Evolutionary conservation across 2,329 filamentous ascomycete species (phyloP).

Genomic region (Furcasterigmium furcatum): DNA sequence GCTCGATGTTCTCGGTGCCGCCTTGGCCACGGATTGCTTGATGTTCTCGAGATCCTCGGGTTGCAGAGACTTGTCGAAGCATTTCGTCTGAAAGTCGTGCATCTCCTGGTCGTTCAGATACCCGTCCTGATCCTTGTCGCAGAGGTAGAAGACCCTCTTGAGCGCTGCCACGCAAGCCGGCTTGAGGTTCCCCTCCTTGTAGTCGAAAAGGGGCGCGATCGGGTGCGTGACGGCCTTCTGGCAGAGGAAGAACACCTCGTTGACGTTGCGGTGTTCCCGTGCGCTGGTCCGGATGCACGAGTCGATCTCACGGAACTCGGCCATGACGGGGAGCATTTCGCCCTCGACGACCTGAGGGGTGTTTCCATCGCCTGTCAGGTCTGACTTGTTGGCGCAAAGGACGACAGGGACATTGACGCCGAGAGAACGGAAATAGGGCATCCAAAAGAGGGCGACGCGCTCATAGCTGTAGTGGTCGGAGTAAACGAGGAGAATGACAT

Average conservation of each 20-base stretch:
- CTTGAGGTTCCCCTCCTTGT: slow-evolving; percentile 87
- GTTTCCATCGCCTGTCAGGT: slow-evolving; percentile 70
- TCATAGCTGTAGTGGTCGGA: slow-evolving; percentile 99
- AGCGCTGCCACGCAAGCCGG: slow-evolving; percentile 84
- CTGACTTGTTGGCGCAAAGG: slow-evolving; percentile 96
- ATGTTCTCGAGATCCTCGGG: slow-evolving; percentile 84
- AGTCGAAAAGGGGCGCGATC: slow-evolving; percentile 93
- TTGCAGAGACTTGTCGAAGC: slow-evolving; percentile 84
- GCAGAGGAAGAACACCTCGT: slow-evolving; percentile 95
- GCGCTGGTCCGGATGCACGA: slow-evolving; percentile 95
- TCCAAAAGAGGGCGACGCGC: slow-evolving; percentile 93
- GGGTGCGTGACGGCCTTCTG: slow-evolving; percentile 98
- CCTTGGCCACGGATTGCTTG: slow-evolving; percentile 78
- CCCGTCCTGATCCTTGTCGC: slow-evolving; percentile 94
- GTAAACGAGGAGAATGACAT: slow-evolving; percentile 95
- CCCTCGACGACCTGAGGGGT: slow-evolving; percentile 88
- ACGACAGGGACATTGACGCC: slow-evolving; percentile 99
- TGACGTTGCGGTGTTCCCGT: slow-evolving; percentile 87
- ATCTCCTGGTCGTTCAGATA: slow-evolving; percentile 89
- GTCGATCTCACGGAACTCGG: slow-evolving; percentile 97
- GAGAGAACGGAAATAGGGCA: slow-evolving; percentile 94
- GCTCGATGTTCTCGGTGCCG: slow-evolving; percentile 58
- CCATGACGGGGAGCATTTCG: slow-evolving; percentile 98
- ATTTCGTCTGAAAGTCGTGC: slow-evolving; percentile 84
- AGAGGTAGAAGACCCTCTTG: slow-evolving; percentile 89